phyloP scores from a whole-genome alignment of 2,329 filamentous ascomycete species.

The Pyrenophora graminea region DNA sequence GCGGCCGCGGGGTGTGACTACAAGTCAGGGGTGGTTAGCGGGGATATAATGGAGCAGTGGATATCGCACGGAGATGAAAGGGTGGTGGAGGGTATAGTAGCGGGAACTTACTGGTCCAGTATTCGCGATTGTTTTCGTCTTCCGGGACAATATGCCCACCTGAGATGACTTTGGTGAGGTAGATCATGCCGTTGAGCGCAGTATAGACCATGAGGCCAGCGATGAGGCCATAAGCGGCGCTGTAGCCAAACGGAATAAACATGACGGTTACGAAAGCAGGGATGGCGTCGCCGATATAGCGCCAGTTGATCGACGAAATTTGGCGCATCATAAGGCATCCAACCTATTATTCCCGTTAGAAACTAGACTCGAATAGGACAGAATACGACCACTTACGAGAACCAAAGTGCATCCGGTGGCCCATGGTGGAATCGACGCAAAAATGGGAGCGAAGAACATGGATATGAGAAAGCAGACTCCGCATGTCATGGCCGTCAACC shows the following conservation, averaged over 20 bases:
- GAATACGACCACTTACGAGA: slow-evolving; percentile 58
- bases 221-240: slow-evolving; percentile 84
- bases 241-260: slow-evolving; percentile 88
- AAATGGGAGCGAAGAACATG: slow-evolving; percentile 88
- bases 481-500: slow-evolving; percentile 75
- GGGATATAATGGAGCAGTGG: background rate
- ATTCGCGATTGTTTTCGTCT: slow-evolving; percentile 76
- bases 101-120: slow-evolving; percentile 70
- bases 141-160: slow-evolving; percentile 72
- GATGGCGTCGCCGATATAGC: slow-evolving; percentile 79
- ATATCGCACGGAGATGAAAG: background rate
- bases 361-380: background rate
- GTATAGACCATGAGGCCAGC: slow-evolving; percentile 77
- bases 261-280: slow-evolving; percentile 83
- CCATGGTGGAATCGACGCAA: slow-evolving; percentile 87
- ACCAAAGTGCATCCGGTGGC: slow-evolving; percentile 84
- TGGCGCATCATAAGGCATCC: slow-evolving; percentile 78
- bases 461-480: slow-evolving; percentile 85
- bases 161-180: slow-evolving; percentile 67
- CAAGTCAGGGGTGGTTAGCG: background rate
- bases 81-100: too few relatives aligned
- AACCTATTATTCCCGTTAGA: slow-evolving; percentile 34
- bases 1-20: slow-evolving; percentile 32
- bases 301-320: slow-evolving; percentile 84
- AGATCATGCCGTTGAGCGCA: slow-evolving; percentile 71